These are phyloP conservation scores for Colletotrichum cuscutae DNA, from an alignment of 2,329 filamentous ascomycete species.

Conservation along the genomic window DNA sequence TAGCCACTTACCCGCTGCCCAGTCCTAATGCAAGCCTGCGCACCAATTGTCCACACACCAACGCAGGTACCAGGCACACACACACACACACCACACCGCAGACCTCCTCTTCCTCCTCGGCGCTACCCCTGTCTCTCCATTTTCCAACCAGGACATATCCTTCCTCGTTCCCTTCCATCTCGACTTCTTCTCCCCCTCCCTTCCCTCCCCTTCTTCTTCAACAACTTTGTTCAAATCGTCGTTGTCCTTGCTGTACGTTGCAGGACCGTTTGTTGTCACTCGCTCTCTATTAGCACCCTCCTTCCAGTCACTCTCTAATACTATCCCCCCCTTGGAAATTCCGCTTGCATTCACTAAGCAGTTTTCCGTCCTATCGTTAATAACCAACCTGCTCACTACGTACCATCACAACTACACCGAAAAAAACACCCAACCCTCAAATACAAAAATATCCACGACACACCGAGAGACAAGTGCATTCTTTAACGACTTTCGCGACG, in stretches of 20 bases:
- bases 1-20: slow-evolving; percentile 8
- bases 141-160: slow-evolving; percentile 34
- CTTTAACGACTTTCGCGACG: slow-evolving; percentile 29
- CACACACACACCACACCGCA: slow-evolving; percentile 13
- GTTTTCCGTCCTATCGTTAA: slow-evolving; percentile 59
- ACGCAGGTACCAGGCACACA: too few relatives aligned
- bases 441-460: slow-evolving; percentile 33
- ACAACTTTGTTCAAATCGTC: slow-evolving; percentile 43
- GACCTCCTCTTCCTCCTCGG: background rate
- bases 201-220: slow-evolving; percentile 40
- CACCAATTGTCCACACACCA: background rate
- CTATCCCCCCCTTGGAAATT: slow-evolving; percentile 44
- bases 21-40: slow-evolving; percentile 10
- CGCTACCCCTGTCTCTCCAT: slow-evolving; percentile 21
- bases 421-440: background rate
- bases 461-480: slow-evolving; percentile 30
- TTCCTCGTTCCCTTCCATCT: slow-evolving; percentile 29
- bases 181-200: slow-evolving; percentile 29
- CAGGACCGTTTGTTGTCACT: slow-evolving; percentile 40
- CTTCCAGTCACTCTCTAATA: slow-evolving; percentile 40
- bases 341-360: slow-evolving; percentile 59
- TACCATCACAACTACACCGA: background rate
- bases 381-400: slow-evolving; percentile 38
- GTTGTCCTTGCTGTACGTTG: slow-evolving; percentile 44
- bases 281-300: slow-evolving; percentile 35